phyloP scores from a whole-genome alignment of 768 basidiomycete genomes.

The Imleria badia region DNA sequence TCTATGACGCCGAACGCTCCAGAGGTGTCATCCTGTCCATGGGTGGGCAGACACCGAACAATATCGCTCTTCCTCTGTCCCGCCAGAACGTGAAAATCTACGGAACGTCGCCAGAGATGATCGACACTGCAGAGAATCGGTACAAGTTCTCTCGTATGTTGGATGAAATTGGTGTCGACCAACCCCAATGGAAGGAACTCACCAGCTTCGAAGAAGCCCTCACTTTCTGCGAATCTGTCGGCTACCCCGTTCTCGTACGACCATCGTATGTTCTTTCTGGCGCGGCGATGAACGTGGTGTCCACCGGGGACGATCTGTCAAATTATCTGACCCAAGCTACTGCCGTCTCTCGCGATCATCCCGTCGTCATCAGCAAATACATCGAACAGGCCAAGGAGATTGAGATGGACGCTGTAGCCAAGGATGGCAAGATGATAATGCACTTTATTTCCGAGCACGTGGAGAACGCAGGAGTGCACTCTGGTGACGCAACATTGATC shows the following conservation, averaged over 20 bases:
- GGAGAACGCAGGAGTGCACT: conserved; percentile 98
- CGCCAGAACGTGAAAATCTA: conserved; percentile 98
- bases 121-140: conserved; percentile 97
- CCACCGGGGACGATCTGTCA: conserved; percentile 84
- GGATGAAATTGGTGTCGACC: conserved; percentile 98
- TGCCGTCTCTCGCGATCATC: conserved; percentile 93
- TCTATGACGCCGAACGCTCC: conserved; percentile 89
- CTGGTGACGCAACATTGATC: conserved; percentile 97
- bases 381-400: conserved; percentile 99
- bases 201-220: conserved; percentile 87
- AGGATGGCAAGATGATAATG: conserved; percentile 98
- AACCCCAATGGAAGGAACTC: conserved; percentile 96
- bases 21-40: conserved; percentile 94
- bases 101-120: conserved; percentile 99
- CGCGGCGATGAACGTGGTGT: conserved; percentile 99
- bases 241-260: conserved; percentile 93
- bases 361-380: conserved; percentile 98
- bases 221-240: conserved; percentile 88
- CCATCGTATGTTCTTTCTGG: conserved; percentile 99
- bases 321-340: conserved; percentile 94
- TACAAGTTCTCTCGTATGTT: conserved; percentile 99
- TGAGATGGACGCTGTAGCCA: conserved; percentile 99
- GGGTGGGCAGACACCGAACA: conserved; percentile 99
- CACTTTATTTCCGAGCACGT: conserved; percentile 99
- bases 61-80: conserved; percentile 93